phyloP scores from a whole-genome alignment of 2,329 filamentous ascomycete species.

The Colletotrichum tropicale region DNA sequence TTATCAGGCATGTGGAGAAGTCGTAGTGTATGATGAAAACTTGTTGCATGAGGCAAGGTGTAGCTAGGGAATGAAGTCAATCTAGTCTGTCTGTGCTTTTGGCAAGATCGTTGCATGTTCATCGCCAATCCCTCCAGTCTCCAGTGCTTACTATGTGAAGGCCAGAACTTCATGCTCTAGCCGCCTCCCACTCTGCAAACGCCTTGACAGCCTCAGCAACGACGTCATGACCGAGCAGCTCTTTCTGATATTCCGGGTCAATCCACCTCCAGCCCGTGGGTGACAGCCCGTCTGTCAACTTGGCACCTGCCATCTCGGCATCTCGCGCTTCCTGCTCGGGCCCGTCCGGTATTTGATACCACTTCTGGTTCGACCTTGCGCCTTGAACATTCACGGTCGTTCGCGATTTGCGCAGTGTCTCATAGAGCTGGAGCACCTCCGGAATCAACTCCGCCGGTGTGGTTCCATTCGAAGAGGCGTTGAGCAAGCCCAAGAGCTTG shows the following conservation, averaged over 20 bases:
- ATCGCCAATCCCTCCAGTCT: accelerated
- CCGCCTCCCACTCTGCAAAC: neutral
- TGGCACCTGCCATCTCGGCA: neutral
- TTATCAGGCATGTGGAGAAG: neutral
- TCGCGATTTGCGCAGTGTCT: neutral
- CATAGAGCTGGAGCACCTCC: neutral
- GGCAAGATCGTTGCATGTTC: accelerated
- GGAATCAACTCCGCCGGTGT: neutral
- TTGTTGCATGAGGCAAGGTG: neutral
- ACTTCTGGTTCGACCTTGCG: neutral
- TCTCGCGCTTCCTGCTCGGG: slow-evolving; percentile 9
- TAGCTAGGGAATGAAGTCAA: neutral
- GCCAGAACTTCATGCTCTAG: neutral
- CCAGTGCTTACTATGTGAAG: neutral
- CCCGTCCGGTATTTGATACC: slow-evolving; percentile 9
- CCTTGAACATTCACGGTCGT: neutral
- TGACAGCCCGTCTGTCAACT: neutral
- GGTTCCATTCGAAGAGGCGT: neutral
- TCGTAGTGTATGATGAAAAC: neutral
- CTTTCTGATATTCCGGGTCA: neutral
- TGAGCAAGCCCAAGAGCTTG: slow-evolving; percentile 28
- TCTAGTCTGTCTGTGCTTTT: neutral
- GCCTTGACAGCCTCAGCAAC: neutral
- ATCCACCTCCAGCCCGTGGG: neutral
- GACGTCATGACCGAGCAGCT: neutral